Evolutionary conservation across 768 basidiomycete species (phyloP), one percentile per base, ranked within the genome.

Genomic region (Leccinellum rugosiceps): DNA sequence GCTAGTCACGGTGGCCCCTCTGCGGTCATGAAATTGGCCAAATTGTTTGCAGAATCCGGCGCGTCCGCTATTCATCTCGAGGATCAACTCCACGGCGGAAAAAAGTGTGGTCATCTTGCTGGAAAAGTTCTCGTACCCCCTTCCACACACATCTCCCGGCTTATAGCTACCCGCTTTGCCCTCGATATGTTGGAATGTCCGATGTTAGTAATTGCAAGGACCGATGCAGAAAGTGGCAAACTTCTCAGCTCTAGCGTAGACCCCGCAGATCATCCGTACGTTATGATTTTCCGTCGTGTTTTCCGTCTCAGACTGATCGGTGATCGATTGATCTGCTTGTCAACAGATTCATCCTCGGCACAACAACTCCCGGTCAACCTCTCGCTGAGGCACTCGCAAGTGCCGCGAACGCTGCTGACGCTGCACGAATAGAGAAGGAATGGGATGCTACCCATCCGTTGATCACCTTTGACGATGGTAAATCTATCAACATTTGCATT

Each of bases 81-180:
- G 70, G 95, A 98, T 73, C 93, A 96, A 69, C 78, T 96, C 7
- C 92, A 95, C 61, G 95, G 95, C 30, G 92, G 92, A 26, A 97
- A 97, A 77, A 95, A 97, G 83, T 93, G 92, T 69, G 92, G 93
- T 26, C 92, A 94, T 76, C 78, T 94, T 66, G 88, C 87, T 14
- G 94, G 94, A 52, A 96, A 97, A 73, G 92, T 96, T 25, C 81
- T 98, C 55, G 94, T 97, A 3, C 95, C 95, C 13, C 85, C 90
- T 10, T 89, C 89, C 17, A 88, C 92, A 14, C 94, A 95, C 66
- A 77, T 92, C 59, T 88, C 90, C 21, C 85, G 95, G 26, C 83
- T 98, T 52, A 77, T 92, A 60, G 84, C 94, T 11, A 80, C 92
- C 28, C 86, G 94, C 19, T 92, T 95, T 77, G 93, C 96, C 75